Evolutionary conservation across 345 rosid genomes (phyloP), one percentile per base, ranked within the genome.

Genomic region (Psidium guajava): DNA sequence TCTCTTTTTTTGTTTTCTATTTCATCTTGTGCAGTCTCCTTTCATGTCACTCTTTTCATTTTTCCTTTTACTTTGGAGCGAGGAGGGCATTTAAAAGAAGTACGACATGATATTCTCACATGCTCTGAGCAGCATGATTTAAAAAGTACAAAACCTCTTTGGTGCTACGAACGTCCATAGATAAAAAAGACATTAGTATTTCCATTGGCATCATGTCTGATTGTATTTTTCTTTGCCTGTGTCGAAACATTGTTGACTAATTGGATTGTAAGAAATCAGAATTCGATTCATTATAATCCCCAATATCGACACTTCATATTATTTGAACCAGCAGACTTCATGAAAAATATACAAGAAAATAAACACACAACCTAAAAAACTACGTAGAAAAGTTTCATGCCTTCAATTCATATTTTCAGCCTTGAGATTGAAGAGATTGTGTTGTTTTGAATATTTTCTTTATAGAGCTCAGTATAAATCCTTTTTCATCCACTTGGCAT

Each of bases 321-420:
- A 75, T 85, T 87, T 56, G 28, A 21, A 54, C 77, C 22, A 87
- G 83, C 6, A 25, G 22, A 36, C 36, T 42, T 47, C 51, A 58
- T 50, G 47, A 20, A 81, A 24, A 49, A 86, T 8, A 74, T 32
- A 61, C 27, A 52, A 85, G 12, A 36, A 44, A 77, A 58, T 47
- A 58, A 36, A 51, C 82, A 36, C 82, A 36, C 49, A 83, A 25
- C 69, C 81, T 84, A 69, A 85, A 77, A 47, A 42, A 32, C 57
- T 20, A 15, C 42, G 58, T 54, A 61, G 57, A 80, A 69, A 84
- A 82, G 75, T 13, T 81, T 73, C 80, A 81, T 57, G 92, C 99
- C 96, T 96, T 98, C 98, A 96, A 88, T 87, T 97, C 98, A 83
- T 96, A 97, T 87, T 92, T 96, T 98, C 99, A 97, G 56, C 99